phyloP scores from a whole-genome alignment of 371 early-diverging fungal genomes.

The Rhizopus microsporus region DNA sequence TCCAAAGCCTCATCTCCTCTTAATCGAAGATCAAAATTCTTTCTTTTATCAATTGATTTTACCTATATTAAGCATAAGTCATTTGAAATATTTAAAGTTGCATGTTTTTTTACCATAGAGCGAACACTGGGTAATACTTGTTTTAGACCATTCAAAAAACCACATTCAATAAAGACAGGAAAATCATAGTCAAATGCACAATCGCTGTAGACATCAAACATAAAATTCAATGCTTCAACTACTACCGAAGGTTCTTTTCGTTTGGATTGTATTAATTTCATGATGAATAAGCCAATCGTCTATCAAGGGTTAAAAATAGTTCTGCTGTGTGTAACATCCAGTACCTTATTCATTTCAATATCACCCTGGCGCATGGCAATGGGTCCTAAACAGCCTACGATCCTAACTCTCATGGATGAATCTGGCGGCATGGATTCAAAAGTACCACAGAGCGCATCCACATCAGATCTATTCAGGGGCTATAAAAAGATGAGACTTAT shows the following conservation, averaged over 20 bases:
- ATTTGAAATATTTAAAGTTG: neutral
- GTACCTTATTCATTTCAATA: constrained; percentile 73
- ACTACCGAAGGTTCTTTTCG: constrained; percentile 49
- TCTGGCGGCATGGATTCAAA: constrained; percentile 48
- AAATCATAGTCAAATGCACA: constrained; percentile 80
- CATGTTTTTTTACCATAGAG: constrained; percentile 44
- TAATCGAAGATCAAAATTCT: constrained; percentile 65
- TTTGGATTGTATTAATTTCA: constrained; percentile 32
- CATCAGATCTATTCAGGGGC: constrained; percentile 50
- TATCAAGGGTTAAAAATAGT: constrained; percentile 10
- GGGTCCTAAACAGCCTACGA: constrained; percentile 73
- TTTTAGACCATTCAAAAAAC: constrained; percentile 61
- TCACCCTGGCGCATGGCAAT: constrained; percentile 73
- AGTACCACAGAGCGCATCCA: constrained; percentile 54
- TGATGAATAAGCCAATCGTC: constrained; percentile 35
- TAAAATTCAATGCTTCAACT: constrained; percentile 76
- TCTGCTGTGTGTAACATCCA: constrained; percentile 9
- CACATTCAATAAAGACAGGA: constrained; percentile 76
- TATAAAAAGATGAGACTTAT: constrained; percentile 6
- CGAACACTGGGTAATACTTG: constrained; percentile 50
- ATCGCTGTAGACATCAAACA: constrained; percentile 90
- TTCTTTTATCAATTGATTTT: constrained; percentile 75
- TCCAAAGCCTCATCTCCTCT: constrained; percentile 77
- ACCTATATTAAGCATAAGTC: constrained; percentile 32
- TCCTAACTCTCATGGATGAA: constrained; percentile 62